These are phyloP conservation scores for Phaeoacremonium minimum DNA, from an alignment of 2,329 filamentous ascomycete species.

Conservation along the genomic window DNA sequence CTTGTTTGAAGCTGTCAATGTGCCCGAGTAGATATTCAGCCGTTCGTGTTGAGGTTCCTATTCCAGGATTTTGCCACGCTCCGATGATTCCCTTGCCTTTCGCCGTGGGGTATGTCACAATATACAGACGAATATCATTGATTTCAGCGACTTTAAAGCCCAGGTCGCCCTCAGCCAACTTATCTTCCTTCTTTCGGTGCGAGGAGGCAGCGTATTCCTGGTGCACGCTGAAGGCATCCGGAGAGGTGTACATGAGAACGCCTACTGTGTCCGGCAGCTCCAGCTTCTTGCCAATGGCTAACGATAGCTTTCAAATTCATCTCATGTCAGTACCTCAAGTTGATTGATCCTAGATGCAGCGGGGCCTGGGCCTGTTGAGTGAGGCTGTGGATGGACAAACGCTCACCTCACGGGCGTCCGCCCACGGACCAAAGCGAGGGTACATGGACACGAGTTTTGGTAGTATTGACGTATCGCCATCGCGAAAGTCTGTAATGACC, in stretches of 20 bases:
- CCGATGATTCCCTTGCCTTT: slow-evolving; percentile 30
- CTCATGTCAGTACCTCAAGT: neutral
- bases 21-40: slow-evolving; percentile 36
- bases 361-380: neutral
- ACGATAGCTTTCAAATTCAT: slow-evolving; percentile 24
- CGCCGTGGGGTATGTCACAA: slow-evolving; percentile 31
- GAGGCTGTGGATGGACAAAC: neutral
- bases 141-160: slow-evolving; percentile 35
- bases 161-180: slow-evolving; percentile 27
- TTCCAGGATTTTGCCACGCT: slow-evolving; percentile 41
- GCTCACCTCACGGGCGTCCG: slow-evolving; percentile 26
- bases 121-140: slow-evolving; percentile 34
- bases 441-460: slow-evolving; percentile 35
- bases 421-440: slow-evolving; percentile 39
- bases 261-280: slow-evolving; percentile 17
- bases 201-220: slow-evolving; percentile 25
- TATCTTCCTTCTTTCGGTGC: slow-evolving; percentile 27
- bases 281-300: slow-evolving; percentile 26
- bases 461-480: slow-evolving; percentile 32
- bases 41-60: slow-evolving; percentile 39
- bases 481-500: slow-evolving; percentile 33
- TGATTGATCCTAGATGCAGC: neutral
- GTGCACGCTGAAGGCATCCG: slow-evolving; percentile 17
- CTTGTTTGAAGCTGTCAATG: slow-evolving; percentile 26
- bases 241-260: slow-evolving; percentile 21